Evolutionary conservation across 2,329 filamentous ascomycete species (phyloP), one percentile per base, ranked within the genome.

Genomic region (Penicillium corylophilum): DNA sequence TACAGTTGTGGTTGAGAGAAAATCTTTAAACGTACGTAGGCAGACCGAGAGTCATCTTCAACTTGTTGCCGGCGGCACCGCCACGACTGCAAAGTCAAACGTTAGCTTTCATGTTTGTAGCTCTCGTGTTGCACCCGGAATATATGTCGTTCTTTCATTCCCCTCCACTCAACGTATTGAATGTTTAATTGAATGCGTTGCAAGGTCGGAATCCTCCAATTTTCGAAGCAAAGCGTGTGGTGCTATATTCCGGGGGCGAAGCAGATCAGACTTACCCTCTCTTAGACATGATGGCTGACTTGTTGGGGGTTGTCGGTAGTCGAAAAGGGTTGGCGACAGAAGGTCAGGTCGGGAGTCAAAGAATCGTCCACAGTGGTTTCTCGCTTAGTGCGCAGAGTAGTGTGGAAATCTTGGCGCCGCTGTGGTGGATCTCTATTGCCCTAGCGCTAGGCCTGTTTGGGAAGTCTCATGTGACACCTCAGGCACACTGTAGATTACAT

Each of bases 41-140:
- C 74, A 99, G 91, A 96, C 90, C 94, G 81, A 99, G 90, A 79
- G 94, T 96, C 94, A 99, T 99, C 89, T 96, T 97, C 74, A 97
- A 89, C 89, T 99, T 99, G 89, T 95, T 95, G 86, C 94, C 94
- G 75, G 92, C 89, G 84, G 90, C 88, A 89, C 88, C 89, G 85
- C 90, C 82, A 73, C 83, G 80, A 77, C 82, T 83, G 65, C 64
- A 31, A 50, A 46, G 46, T 47, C 13, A 54, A 55, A 46, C 44
- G 59, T 65, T 58, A 68, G 64, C 55, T n/a, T 47, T 46, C 44
- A 48, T n/a, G 18, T 46, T 51, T 45, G 20, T 44, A 39, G 45
- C 41, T 48, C 43, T 44, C 29, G 16, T 45, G 22, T 50, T 46
- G 42, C 29, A 44, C 46, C 54, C 49, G 43, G 22, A 6, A 23